A percentile compares a stretch with the other conserved stretches of the same genome.
These are phyloP conservation scores for Hibiscus syriacus DNA, from an alignment of 345 rosid species.

Conservation along the genomic window DNA sequence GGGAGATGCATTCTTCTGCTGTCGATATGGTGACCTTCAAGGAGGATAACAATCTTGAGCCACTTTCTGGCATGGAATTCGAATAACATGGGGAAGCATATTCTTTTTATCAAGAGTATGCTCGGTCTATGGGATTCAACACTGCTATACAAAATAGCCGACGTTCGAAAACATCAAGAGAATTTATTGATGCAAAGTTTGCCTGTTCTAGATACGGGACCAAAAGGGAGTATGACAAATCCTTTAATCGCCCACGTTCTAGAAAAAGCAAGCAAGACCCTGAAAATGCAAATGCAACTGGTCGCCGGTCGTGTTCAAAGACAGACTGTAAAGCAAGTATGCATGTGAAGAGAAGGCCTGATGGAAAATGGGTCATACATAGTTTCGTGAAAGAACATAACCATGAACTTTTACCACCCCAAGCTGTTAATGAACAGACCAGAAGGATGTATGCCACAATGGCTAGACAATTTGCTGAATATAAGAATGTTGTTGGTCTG, in stretches of 20 bases:
- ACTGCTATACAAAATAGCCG: conserved; percentile 69
- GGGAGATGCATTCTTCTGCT: conserved; percentile 23
- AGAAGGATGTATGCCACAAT: no score
- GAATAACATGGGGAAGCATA: conserved; percentile 64
- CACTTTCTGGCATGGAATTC: conserved; percentile 57
- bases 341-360: conserved; percentile 74
- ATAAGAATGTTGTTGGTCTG: no score
- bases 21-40: conserved; percentile 26
- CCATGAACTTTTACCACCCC: conserved; percentile 70
- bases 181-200: conserved; percentile 71
- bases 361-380: conserved; percentile 71
- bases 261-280: conserved; percentile 56
- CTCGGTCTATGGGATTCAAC: conserved; percentile 56
- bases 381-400: conserved; percentile 66
- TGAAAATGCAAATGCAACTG: conserved; percentile 45
- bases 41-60: conserved; percentile 46
- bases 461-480: no score
- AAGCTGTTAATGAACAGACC: conserved; percentile 68
- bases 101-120: conserved; percentile 67
- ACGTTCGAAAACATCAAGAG: conserved; percentile 52
- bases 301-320: conserved; percentile 46
- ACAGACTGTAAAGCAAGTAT: conserved; percentile 75
- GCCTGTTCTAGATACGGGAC: conserved; percentile 75
- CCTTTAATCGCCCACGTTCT: conserved; percentile 47
- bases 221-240: conserved; percentile 53